Conservation (phyloP, 148 eudicot species). For the Bassia scoparia region DNA sequence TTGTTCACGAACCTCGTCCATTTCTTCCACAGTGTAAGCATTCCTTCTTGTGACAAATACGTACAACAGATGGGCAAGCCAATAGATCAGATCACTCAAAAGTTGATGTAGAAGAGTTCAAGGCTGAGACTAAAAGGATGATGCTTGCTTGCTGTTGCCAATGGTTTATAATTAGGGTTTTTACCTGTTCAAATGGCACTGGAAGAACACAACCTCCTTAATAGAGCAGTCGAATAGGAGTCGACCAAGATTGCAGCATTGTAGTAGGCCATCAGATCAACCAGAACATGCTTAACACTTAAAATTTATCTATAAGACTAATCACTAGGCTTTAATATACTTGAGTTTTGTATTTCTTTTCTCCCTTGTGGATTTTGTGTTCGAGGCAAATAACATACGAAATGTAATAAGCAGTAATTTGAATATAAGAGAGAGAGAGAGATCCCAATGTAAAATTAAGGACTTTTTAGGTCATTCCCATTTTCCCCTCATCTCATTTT, state of each 20-base stretch:
- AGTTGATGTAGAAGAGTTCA: conserved; percentile 18
- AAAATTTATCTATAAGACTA: background rate
- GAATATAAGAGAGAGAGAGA: background rate
- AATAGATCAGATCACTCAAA: no score
- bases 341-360: background rate
- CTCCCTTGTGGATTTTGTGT: background rate
- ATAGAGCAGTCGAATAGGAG: conserved; percentile 20
- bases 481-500: background rate
- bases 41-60: no score
- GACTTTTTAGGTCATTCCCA: background rate
- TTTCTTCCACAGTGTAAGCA: no score
- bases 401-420: background rate
- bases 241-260: conserved; percentile 12
- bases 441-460: background rate
- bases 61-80: no score
- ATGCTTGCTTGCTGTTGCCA: conserved; percentile 28
- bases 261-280: background rate
- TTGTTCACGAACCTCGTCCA: no score
- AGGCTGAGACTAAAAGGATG: conserved; percentile 25
- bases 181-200: conserved; percentile 24
- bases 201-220: conserved; percentile 23
- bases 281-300: background rate
- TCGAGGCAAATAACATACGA: background rate
- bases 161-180: conserved; percentile 22
- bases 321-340: background rate